Evolutionary conservation across 805 yeast genomes (phyloP).

Genomic region (Metschnikowia rubicola): DNA sequence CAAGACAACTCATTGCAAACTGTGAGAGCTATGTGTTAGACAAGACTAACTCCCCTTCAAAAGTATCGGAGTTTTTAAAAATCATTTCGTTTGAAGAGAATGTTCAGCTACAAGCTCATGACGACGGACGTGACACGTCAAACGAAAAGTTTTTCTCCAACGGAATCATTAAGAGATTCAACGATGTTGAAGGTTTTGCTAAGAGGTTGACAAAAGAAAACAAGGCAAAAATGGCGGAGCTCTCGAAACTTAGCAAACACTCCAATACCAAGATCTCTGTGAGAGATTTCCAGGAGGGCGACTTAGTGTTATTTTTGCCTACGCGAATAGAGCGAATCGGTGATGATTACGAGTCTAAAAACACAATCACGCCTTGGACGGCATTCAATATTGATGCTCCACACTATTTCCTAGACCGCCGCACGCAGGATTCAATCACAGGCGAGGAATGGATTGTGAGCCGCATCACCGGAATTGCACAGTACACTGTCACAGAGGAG

Average conservation of each 20-base stretch:
- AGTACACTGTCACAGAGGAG: constrained; percentile 47
- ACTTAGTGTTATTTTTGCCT: constrained; percentile 81
- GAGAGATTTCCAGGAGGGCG: constrained; percentile 64
- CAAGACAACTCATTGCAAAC: background rate
- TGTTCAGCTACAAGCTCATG: constrained; percentile 20
- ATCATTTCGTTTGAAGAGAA: constrained; percentile 28
- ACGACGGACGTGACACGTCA: constrained; percentile 3
- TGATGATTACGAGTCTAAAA: constrained; percentile 7
- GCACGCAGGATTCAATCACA: constrained; percentile 20
- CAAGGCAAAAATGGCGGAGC: constrained; percentile 46
- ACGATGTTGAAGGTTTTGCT: constrained; percentile 87
- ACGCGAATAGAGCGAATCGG: constrained; percentile 48
- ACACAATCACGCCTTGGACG: constrained; percentile 70
- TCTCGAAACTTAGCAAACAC: constrained; percentile 28
- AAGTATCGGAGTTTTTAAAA: constrained; percentile 20
- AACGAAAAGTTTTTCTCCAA: constrained; percentile 31
- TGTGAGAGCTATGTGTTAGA: constrained; percentile 4
- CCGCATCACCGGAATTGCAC: constrained; percentile 55
- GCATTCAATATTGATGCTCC: constrained; percentile 89
- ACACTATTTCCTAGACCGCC: constrained; percentile 66
- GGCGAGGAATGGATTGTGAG: constrained; percentile 82
- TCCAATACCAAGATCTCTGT: constrained; percentile 53
- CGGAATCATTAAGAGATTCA: constrained; percentile 67
- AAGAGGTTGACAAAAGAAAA: constrained; percentile 77
- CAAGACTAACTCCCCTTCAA: background rate